Conservation (phyloP, 306 rosid species). For the Quercus berberidifolia region DNA sequence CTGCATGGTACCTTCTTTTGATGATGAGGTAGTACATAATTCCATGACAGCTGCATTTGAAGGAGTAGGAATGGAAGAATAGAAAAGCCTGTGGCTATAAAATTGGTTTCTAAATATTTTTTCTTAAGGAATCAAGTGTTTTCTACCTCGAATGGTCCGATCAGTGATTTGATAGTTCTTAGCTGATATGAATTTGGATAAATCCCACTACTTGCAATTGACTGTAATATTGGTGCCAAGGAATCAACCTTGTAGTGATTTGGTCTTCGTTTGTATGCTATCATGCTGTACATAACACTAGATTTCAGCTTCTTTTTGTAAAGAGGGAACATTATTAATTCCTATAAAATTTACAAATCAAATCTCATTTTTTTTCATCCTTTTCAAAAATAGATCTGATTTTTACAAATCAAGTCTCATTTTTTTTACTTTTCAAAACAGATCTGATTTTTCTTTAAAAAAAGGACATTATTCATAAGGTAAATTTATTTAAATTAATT, state of each 20-base stretch:
- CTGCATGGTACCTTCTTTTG: too few species aligned
- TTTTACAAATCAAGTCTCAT: too few species aligned
- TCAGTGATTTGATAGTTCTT: conserved; percentile 20
- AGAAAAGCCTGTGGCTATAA: conserved; percentile 28
- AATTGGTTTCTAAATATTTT: conserved; percentile 3
- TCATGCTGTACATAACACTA: conserved; percentile 63
- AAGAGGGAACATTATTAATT: conserved; percentile 38
- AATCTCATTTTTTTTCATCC: too few species aligned
- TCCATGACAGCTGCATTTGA: conserved; percentile 90
- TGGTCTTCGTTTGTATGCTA: conserved; percentile 34
- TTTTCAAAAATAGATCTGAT: too few species aligned
- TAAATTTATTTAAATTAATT: too few species aligned
- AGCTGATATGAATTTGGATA: conserved; percentile 14
- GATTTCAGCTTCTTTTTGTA: conserved; percentile 56
- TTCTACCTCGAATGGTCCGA: conserved; percentile 14
- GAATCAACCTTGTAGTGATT: conserved; percentile 28
- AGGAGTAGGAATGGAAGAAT: conserved; percentile 46
- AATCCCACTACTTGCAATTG: conserved; percentile 21
- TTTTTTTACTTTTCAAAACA: too few species aligned
- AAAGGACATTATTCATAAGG: too few species aligned
- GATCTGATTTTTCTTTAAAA: too few species aligned
- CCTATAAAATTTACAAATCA: conserved; percentile 14
- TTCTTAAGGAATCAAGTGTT: conserved; percentile 14
- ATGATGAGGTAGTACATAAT: too few species aligned
- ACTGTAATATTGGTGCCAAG: conserved; percentile 27